phyloP scores from a whole-genome alignment of 345 rosid species.

The Rhizophora mangle region DNA sequence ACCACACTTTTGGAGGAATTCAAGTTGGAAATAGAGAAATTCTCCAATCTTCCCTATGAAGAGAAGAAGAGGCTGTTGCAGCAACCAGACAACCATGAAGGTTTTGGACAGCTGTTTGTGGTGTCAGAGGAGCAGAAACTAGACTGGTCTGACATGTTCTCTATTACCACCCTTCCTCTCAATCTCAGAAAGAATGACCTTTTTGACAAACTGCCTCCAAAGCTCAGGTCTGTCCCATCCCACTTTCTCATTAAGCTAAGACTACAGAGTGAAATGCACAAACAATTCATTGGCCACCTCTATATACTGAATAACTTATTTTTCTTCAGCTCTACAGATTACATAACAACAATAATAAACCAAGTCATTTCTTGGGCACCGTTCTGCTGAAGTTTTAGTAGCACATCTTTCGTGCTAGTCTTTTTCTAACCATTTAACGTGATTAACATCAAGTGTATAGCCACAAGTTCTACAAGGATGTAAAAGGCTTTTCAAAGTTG shows the following conservation, averaged over 20 bases:
- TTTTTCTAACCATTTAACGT: no score
- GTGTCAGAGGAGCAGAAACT: conserved; percentile 52
- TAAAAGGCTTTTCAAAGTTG: background rate
- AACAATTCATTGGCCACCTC: background rate
- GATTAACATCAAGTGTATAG: no score
- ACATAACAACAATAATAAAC: no score
- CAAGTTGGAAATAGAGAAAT: conserved; percentile 32
- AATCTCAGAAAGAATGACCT: conserved; percentile 28
- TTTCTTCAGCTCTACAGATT: no score
- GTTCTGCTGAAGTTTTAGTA: no score
- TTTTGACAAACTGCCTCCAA: conserved; percentile 40
- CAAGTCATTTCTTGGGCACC: no score
- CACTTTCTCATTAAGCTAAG: background rate
- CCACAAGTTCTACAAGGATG: background rate
- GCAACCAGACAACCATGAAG: conserved; percentile 44
- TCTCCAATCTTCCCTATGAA: conserved; percentile 41
- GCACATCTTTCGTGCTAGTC: no score
- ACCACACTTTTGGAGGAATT: conserved; percentile 35
- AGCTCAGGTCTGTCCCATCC: conserved; percentile 30
- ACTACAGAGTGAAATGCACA: background rate
- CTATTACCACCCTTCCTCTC: conserved; percentile 35
- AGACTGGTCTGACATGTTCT: conserved; percentile 61
- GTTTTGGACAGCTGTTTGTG: conserved; percentile 55
- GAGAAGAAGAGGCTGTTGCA: conserved; percentile 54
- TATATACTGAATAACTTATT: background rate